Base-by-base conservation (phyloP, 768 basidiomycete genomes). In the Tulasnella sp. region DNA sequence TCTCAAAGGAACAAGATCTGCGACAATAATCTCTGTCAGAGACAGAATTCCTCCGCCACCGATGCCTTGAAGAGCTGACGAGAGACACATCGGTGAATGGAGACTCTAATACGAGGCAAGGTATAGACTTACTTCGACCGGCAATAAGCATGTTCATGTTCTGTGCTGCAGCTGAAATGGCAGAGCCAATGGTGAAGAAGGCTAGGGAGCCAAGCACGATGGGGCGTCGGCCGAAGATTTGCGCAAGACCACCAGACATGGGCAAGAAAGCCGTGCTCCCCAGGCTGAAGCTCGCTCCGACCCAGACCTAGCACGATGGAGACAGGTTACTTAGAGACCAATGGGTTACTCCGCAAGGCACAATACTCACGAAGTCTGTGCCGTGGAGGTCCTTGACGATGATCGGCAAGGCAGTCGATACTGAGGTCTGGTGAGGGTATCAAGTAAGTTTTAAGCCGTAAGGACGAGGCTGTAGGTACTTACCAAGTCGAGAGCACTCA, bases 71-170 rank as follows among this genome's bases (percentile, higher is more conserved):
- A 73, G 59, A 5, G 67, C 64, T 34, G 34, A 3, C 10, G 31
- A 41, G n/a, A n/a, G n/a, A n/a, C n/a, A n/a, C n/a, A 4, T 11
- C 29, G 19, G 38, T n/a, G n/a, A n/a, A 50, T n/a, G 5, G 10
- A 27, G n/a, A 5, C 10, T 10, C 10, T n/a, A 7, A 19, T n/a
- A 48, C 5, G n/a, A 7, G n/a, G 19, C n/a, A 19, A n/a, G 45
- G 25, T 48, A 27, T 19, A 17, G 10, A 38, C 60, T 24, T 41
- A 62, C 60, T 30, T 21, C 76, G 64, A 0, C 71, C 74, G 4
- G 68, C 73, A 48, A 77, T 75, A 1, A 75, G 61, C 70, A 72
- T 71, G 5, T 64, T 59, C 73, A 77, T 75, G 49, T 56, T 72
- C 45, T 71, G 65, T 0, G 74, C 73, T 0, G 71, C 67, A 0